Evolutionary conservation across 129 eudicot genomes (phyloP).

Genomic region (Silybum marianum): DNA sequence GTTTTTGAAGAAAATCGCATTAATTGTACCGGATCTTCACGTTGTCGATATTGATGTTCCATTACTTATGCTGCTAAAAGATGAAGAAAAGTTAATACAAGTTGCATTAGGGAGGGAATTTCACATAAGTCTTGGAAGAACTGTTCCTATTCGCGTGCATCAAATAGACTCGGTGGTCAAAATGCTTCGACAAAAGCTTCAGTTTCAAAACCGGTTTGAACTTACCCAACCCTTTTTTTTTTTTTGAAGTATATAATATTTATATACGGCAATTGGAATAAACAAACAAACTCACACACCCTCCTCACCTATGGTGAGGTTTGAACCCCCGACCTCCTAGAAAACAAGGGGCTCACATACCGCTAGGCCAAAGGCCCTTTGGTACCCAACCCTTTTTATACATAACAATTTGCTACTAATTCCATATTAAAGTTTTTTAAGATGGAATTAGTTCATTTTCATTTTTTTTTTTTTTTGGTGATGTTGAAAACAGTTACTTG

Average conservation of each 20-base stretch:
- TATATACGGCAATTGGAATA: too few species aligned
- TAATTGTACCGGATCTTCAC: constrained; percentile 60
- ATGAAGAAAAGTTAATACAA: constrained; percentile 60
- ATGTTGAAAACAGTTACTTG: constrained; percentile 60
- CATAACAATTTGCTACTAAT: neutral
- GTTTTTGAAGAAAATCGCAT: constrained; percentile 58
- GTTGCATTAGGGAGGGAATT: constrained; percentile 76
- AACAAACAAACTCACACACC: too few species aligned
- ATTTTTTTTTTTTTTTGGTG: neutral
- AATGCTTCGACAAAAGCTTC: constrained; percentile 90
- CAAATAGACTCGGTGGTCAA: constrained; percentile 76
- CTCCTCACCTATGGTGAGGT: too few species aligned
- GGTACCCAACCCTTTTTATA: too few species aligned
- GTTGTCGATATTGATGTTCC: constrained; percentile 82
- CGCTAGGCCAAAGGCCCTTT: too few species aligned
- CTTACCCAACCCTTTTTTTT: neutral
- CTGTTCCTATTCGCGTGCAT: constrained; percentile 86
- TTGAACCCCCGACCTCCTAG: too few species aligned
- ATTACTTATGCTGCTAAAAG: constrained; percentile 44
- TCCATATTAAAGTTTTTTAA: neutral
- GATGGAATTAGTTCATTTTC: constrained; percentile 8
- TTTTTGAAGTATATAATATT: too few species aligned
- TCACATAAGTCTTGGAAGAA: constrained; percentile 93
- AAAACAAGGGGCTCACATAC: too few species aligned
- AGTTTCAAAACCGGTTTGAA: constrained; percentile 60